A percentile compares a stretch with the other conserved stretches of the same genome.
phyloP scores from a whole-genome alignment of 78 protist species.

The Andalucia godoyi region DNA sequence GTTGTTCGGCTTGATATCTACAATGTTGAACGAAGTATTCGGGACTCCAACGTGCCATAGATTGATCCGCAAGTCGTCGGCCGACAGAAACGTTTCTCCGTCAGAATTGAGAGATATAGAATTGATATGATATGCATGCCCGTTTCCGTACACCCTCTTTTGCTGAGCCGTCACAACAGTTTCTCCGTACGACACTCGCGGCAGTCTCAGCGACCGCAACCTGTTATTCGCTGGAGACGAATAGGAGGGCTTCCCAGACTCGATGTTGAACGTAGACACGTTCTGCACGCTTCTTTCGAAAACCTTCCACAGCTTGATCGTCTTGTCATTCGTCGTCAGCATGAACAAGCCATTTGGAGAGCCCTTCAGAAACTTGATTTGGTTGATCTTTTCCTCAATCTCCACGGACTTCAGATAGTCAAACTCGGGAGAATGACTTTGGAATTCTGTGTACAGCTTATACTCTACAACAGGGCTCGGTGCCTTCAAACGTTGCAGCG shows the following conservation, averaged over 20 bases:
- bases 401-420: conserved; percentile 92
- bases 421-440: conserved; percentile 92
- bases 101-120: conserved; percentile 65
- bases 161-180: conserved; percentile 1
- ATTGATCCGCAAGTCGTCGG: conserved; percentile 95
- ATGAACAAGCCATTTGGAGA: neutral
- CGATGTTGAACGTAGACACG: neutral
- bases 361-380: conserved; percentile 68
- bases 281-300: conserved; percentile 32
- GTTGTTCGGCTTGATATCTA: conserved; percentile 93
- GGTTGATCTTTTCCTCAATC: conserved; percentile 96
- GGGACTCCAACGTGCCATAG: conserved; percentile 80
- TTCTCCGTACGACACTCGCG: conserved; percentile 1
- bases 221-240: no score
- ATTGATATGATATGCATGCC: conserved; percentile 96
- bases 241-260: no score
- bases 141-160: conserved; percentile 75
- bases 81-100: conserved; percentile 70
- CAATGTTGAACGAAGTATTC: conserved; percentile 70
- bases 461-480: no score
- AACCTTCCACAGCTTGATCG: conserved; percentile 94
- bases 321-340: conserved; percentile 70
- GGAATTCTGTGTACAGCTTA: conserved; percentile 86
- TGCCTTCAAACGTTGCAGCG: no score
- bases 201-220: conserved; percentile 4